These are phyloP conservation scores for Russula earlei DNA, from an alignment of 768 basidiomycete species.

Conservation along the genomic window DNA sequence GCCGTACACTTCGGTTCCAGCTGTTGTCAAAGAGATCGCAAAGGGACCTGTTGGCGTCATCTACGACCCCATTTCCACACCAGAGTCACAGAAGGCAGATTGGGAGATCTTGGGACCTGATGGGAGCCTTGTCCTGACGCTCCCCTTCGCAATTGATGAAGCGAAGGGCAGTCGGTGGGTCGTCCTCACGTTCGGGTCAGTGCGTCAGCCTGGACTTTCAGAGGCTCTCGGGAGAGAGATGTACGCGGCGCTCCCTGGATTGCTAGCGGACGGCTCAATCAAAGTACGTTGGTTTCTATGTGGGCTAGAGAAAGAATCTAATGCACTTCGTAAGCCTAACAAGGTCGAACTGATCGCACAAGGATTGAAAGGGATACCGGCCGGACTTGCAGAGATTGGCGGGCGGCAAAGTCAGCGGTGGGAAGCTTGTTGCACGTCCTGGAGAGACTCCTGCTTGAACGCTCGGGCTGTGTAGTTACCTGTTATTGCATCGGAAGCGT, in stretches of 20 bases:
- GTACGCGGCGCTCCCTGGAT: background rate
- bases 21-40: slow-evolving; percentile 15
- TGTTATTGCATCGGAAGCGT: background rate
- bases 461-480: background rate
- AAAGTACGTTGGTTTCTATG: slow-evolving; percentile 1
- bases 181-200: background rate
- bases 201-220: background rate
- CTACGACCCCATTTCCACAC: slow-evolving; percentile 17
- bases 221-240: slow-evolving; percentile 1
- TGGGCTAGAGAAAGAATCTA: background rate
- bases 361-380: slow-evolving; percentile 23
- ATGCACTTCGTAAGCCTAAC: slow-evolving; percentile 18
- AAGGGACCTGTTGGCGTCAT: slow-evolving; percentile 6
- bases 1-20: slow-evolving; percentile 4
- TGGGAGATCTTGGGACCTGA: slow-evolving; percentile 17
- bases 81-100: slow-evolving; percentile 9
- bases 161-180: background rate
- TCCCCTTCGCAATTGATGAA: background rate
- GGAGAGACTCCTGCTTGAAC: background rate
- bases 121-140: slow-evolving; percentile 8
- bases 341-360: slow-evolving; percentile 21
- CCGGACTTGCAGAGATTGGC: slow-evolving; percentile 18
- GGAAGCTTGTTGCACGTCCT: slow-evolving; percentile 21
- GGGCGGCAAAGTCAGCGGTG: slow-evolving; percentile 21
- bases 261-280: background rate